Base-by-base conservation (phyloP, 768 basidiomycete genomes). In the Auricularia auricula-judae region DNA sequence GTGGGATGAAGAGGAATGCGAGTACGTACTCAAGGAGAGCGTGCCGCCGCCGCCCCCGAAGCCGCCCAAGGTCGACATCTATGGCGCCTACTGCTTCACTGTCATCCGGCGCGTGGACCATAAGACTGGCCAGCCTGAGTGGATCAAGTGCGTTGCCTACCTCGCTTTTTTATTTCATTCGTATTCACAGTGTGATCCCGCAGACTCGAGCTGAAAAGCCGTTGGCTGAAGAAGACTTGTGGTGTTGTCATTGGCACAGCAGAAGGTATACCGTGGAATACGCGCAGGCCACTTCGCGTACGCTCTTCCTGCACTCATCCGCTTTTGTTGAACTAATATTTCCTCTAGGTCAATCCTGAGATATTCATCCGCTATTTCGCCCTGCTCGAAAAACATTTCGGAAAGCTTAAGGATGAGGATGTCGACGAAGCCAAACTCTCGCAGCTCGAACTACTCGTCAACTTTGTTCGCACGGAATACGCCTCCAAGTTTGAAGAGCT, bases 261-360 rank as follows among this genome's bases (percentile, higher is more conserved):
- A 78, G 82, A 81, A 35, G 85, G 85, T 16, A 75, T 85, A 34
- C 85, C 85, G 10, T 87, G 86, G 85, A 81, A 82, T 39, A 71
- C 81, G 10, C 8, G 16, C 21, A 8, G 47, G 47, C 83, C 84
- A 4, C 75, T 86, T 8, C 80, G 83, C 73, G 84, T 84, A 69
- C 3, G 61, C 16, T 65, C 5, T 21, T 16, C 11, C 43, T 11
- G 10, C 44, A 34, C 35, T 0, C 1, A 29, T 65, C 29, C 10
- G 35, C 36, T 35, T 42, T n/a, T 2, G 29, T 21, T 21, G 18
- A 42, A 36, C 47, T 63, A 58, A n/a, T 18, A 4, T 39, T 51
- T 18, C 12, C 36, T 18, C 16, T 67, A 85, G 84, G 72, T 86
- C 56, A 81, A 83, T 65, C 84, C 84, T 0, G 80, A 86, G 39